These are phyloP conservation scores for Nicotiana noctiflora DNA, from an alignment of 257 asterid species.

Conservation along the genomic window DNA sequence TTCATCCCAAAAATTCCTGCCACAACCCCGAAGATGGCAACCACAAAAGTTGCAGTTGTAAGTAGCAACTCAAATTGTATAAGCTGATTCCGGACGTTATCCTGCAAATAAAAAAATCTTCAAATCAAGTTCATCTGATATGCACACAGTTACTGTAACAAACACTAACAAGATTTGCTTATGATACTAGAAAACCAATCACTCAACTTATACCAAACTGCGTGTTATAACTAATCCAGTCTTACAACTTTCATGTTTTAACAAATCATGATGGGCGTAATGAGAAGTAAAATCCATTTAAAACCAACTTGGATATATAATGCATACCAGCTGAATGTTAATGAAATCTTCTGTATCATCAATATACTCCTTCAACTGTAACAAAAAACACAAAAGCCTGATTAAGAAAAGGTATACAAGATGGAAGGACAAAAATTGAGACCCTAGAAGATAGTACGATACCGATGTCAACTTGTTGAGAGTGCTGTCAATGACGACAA, in stretches of 20 bases:
- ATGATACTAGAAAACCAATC: neutral
- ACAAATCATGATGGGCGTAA: neutral
- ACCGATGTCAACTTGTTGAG: constrained; percentile 98
- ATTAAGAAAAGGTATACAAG: constrained; percentile 5
- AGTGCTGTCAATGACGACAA: constrained; percentile 97
- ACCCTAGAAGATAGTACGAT: constrained; percentile 14
- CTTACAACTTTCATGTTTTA: neutral
- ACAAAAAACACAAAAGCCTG: constrained; percentile 10
- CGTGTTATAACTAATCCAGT: neutral
- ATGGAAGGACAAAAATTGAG: neutral
- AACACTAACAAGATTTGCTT: neutral
- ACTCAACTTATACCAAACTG: neutral
- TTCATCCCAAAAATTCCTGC: constrained; percentile 98
- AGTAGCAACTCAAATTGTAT: constrained; percentile 86
- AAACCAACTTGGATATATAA: neutral
- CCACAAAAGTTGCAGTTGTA: constrained; percentile 93
- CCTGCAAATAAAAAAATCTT: constrained; percentile 46
- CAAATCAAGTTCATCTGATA: neutral
- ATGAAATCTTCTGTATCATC: constrained; percentile 98
- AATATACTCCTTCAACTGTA: constrained; percentile 95
- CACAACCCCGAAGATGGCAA: constrained; percentile 90
- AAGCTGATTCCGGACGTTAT: constrained; percentile 95
- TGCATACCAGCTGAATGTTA: constrained; percentile 92
- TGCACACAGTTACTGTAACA: neutral
- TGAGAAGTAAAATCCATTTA: neutral